phyloP scores from a whole-genome alignment of 108 stramenopile genomes.

The Nitzschia inconspicua region DNA sequence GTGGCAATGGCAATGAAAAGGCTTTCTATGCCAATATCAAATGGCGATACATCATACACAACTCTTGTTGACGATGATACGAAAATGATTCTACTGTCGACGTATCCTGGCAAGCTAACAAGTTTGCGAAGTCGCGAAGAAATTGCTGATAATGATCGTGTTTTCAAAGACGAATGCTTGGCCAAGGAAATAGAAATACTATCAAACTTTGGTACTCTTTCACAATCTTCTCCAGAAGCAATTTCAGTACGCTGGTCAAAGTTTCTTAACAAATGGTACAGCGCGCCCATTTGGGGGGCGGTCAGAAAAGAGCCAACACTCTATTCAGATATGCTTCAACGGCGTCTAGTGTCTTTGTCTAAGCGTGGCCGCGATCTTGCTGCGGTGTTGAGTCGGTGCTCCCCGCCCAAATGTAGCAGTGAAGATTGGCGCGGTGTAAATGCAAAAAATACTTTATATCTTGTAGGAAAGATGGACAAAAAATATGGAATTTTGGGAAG shows the following conservation, averaged over 20 bases:
- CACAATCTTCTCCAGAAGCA: background rate
- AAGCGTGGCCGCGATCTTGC: constrained; percentile 53
- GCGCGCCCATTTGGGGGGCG: constrained; percentile 55
- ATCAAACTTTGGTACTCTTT: constrained; percentile 6
- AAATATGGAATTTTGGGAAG: constrained; percentile 64
- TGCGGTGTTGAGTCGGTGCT: constrained; percentile 52
- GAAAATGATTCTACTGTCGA: constrained; percentile 27
- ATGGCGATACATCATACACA: background rate
- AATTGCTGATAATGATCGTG: constrained; percentile 26
- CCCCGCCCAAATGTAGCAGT: constrained; percentile 40
- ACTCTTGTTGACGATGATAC: constrained; percentile 14
- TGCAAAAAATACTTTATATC: constrained; percentile 48
- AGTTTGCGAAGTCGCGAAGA: background rate
- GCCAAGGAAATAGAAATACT: constrained; percentile 6
- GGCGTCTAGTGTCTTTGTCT: constrained; percentile 27
- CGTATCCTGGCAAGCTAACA: constrained; percentile 25
- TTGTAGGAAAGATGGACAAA: constrained; percentile 64
- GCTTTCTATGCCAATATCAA: constrained; percentile 3
- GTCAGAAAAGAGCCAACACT: constrained; percentile 19
- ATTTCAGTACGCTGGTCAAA: constrained; percentile 21
- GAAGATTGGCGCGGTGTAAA: constrained; percentile 46
- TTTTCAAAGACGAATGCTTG: constrained; percentile 37
- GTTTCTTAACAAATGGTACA: constrained; percentile 65
- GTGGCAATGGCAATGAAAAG: constrained; percentile 78
- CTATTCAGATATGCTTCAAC: constrained; percentile 35